A percentile compares a stretch with the other conserved stretches of the same genome.
These are phyloP conservation scores for Ilyonectria sp. DNA, from an alignment of 2,329 filamentous ascomycete species.

Conservation along the genomic window DNA sequence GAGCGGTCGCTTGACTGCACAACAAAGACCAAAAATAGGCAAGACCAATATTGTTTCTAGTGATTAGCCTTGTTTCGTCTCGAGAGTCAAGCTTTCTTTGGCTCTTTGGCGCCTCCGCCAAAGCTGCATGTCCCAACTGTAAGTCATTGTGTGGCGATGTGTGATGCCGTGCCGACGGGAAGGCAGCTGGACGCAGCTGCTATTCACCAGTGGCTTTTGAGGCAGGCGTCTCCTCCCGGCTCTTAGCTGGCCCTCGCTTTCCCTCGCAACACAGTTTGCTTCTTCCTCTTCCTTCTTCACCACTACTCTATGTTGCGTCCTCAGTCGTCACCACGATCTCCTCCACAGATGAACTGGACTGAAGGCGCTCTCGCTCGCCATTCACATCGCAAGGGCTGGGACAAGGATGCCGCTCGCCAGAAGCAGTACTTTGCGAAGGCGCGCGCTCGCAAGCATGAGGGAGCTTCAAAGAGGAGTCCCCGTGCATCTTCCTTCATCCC, in stretches of 20 bases:
- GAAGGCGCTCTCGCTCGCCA: conserved; percentile 57
- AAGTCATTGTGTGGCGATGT: background rate
- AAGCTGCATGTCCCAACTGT: conserved; percentile 1
- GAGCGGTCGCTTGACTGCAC: background rate
- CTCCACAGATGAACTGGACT: conserved; percentile 59
- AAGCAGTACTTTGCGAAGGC: conserved; percentile 57
- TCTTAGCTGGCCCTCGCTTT: background rate
- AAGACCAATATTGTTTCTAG: background rate
- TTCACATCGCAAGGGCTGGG: conserved; percentile 52
- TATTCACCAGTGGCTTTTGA: background rate
- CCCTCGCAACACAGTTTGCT: background rate
- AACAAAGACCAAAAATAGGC: background rate
- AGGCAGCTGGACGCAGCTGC: conserved; percentile 1
- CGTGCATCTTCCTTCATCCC: conserved; percentile 45
- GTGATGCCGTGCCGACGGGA: background rate
- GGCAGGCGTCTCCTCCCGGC: background rate
- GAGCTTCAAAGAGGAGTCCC: conserved; percentile 15
- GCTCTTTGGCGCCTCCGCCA: background rate
- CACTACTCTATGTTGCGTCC: background rate
- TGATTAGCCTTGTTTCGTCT: background rate
- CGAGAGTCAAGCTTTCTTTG: background rate
- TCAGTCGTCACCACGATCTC: conserved; percentile 7
- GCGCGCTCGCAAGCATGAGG: conserved; percentile 44
- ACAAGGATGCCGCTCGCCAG: conserved; percentile 53
- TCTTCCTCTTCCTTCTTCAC: background rate